Evolutionary conservation across 257 asterid species (phyloP), one percentile per base, ranked within the genome.

Genomic region (Gentiana macrophylla): DNA sequence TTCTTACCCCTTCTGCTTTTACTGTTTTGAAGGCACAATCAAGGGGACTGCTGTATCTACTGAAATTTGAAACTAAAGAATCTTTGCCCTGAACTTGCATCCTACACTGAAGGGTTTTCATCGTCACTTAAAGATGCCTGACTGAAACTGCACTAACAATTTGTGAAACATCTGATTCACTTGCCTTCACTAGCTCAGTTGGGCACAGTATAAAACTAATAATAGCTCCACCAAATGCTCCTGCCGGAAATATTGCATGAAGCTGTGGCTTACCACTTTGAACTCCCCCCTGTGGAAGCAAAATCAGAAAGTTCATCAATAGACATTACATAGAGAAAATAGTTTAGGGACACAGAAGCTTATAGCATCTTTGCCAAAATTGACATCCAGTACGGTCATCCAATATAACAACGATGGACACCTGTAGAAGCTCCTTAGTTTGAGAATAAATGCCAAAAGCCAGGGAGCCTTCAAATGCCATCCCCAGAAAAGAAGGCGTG

Each of bases 81-180:
- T 79, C 95, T 12, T 78, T 73, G 63, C 94, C 96, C 76, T 91
- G 98, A 77, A 86, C 91, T 78, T 91, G 98, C 89, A 91, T 91
- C 74, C 98, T 80, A 82, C 98, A 84, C 96, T 91, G 98, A 67
- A 90, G 75, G 75, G 69, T 79, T 63, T 50, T 69, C 74, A 72
- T 58, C 72, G 79, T 81, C 75, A 82, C 55, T 37, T 64, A 56
- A 56, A 68, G 38, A 53, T 46, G 32, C 15, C 48, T 43, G 46
- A 41, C 53, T 12, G 47, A 12, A 55, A 37, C 1, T 11, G 35
- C 32, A 59, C 55, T 57, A 32, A 44, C 44, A 62, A 54, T 48
- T 33, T 35, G 51, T 35, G 61, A 63, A 60, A 57, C 47, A 70
- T 70, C 66, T 44, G 62, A 52, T 60, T 52, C 57, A 53, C 78